These are phyloP conservation scores for Xanthoconium stramineum DNA, from an alignment of 768 basidiomycete species.

Conservation along the genomic window DNA sequence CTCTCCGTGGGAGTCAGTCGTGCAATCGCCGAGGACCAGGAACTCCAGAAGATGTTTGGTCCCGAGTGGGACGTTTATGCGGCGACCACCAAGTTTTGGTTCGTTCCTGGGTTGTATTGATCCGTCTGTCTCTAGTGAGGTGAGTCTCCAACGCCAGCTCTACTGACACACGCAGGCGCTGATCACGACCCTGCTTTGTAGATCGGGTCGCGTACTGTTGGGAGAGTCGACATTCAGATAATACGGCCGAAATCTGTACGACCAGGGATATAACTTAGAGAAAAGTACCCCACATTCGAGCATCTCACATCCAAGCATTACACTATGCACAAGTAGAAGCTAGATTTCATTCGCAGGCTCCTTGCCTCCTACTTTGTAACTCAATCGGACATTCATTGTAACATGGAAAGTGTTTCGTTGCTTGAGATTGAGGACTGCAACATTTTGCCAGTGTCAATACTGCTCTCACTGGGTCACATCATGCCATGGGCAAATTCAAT, in stretches of 20 bases:
- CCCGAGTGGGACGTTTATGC: constrained; percentile 50
- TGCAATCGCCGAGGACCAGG: constrained; percentile 48
- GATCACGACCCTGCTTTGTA: neutral
- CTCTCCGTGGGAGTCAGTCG: constrained; percentile 46
- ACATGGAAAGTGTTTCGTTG: too few species aligned
- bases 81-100: constrained; percentile 44
- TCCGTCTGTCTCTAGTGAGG: neutral
- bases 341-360: neutral
- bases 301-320: neutral
- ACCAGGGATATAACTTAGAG: too few species aligned
- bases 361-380: neutral
- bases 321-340: neutral
- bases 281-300: neutral
- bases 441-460: too few species aligned
- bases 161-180: neutral
- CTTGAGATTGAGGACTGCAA: too few species aligned
- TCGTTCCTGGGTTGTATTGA: constrained; percentile 45
- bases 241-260: neutral
- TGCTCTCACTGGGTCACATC: too few species aligned
- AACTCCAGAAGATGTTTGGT: constrained; percentile 45
- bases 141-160: neutral
- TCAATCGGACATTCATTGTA: too few species aligned
- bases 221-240: neutral
- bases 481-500: too few species aligned
- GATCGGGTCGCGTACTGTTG: neutral